phyloP scores from a whole-genome alignment of 768 basidiomycete genomes.

The Chlorophyllum brunneum region DNA sequence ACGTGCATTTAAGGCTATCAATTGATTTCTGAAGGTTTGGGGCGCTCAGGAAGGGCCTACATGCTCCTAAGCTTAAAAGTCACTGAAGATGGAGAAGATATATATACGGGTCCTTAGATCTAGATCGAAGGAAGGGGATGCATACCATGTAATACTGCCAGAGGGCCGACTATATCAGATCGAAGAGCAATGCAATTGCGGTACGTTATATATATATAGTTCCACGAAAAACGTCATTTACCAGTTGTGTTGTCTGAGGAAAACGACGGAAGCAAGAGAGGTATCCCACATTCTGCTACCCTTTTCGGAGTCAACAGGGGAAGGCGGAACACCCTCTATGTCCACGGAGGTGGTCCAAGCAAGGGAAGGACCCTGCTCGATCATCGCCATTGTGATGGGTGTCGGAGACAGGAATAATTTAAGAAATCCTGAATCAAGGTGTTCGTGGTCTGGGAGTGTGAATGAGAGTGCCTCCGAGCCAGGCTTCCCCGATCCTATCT shows the following conservation, averaged over 20 bases:
- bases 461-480: constrained; percentile 48
- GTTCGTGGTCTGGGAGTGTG: constrained; percentile 30
- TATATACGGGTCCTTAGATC: too few relatives aligned
- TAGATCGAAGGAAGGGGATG: too few relatives aligned
- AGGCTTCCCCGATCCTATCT: constrained; percentile 38
- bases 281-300: constrained; percentile 29
- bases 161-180: too few relatives aligned
- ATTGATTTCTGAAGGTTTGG: too few relatives aligned
- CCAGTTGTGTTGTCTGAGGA: constrained; percentile 12
- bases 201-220: too few relatives aligned
- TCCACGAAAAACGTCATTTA: not conserved
- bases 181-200: too few relatives aligned
- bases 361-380: constrained; percentile 38
- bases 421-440: constrained; percentile 46
- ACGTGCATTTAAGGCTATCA: too few relatives aligned
- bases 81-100: too few relatives aligned
- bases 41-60: too few relatives aligned
- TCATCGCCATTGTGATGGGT: constrained; percentile 42
- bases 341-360: constrained; percentile 13
- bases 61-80: too few relatives aligned
- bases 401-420: constrained; percentile 55
- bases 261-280: constrained; percentile 23
- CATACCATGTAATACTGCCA: too few relatives aligned
- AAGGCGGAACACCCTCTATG: constrained; percentile 8
- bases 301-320: constrained; percentile 6